Evolutionary conservation across 495 filamentous ascomycete genomes (phyloP), one percentile per base, ranked within the genome.

Genomic region (Xylaria telfairii): DNA sequence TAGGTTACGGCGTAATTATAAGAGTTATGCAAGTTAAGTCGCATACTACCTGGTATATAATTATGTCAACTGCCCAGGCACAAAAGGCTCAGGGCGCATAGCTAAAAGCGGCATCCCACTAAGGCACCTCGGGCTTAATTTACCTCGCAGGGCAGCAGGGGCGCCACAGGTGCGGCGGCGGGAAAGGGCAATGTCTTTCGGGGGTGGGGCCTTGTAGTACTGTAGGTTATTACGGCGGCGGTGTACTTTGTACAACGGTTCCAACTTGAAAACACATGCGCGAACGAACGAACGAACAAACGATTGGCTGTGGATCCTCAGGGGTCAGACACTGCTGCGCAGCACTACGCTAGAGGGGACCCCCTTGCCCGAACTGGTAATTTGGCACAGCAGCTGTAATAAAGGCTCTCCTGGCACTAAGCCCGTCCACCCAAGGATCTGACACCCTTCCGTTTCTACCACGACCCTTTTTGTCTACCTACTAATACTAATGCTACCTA

Each of bases 301-400:
- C 34, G 34, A 42, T 54, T 66, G 64, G 64, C 64, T 53, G 30
- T 42, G 64, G 32, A 66, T 39, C 32, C 21, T 66, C 64, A 66
- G 64, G 64, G 64, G 64, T 24, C 34, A 17, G 64, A 54, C 32
- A 41, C 32, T 12, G 17, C 8, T n/a, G 32, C 63, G 30, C 32
- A 41, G n/a, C 4, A 8, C 8, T n/a, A n/a, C 63, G 30, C 60
- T 32, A 32, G 47, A 41, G 19, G 57, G 37, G 15, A 6, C 44
- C 63, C 64, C 64, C 46, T 39, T 65, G 47, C 64, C 64, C n/a
- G 34, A 53, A 15, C 10, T 46, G 62, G 62, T 51, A 65, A 32
- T 24, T 34, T 51, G 64, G 30, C 42, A n/a, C 64, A 54, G 47
- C 64, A 66, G 64, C 47, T 66, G 64, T 66, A 53, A 66, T 47